Conservation (phyloP, 306 rosid genomes). For the Prosopis cineraria region DNA sequence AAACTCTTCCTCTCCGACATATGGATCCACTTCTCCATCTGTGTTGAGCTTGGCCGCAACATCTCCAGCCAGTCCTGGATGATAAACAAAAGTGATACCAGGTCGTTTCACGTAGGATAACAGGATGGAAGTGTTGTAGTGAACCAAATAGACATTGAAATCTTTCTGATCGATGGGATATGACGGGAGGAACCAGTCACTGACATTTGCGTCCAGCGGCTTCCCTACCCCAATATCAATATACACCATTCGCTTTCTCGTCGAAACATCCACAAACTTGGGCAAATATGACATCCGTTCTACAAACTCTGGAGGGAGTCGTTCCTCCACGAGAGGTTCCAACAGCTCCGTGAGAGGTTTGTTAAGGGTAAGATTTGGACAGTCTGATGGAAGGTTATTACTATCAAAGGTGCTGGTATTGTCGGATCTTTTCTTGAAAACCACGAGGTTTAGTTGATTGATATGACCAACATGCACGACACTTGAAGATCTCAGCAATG, state of each 20-base stretch:
- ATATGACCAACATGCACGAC: slow-evolving; percentile 62
- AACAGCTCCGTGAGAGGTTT: slow-evolving; percentile 55
- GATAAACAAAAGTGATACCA: slow-evolving; percentile 85
- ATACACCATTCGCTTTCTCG: slow-evolving; percentile 57
- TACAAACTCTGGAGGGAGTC: slow-evolving; percentile 30
- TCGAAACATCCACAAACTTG: slow-evolving; percentile 54
- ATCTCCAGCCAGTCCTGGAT: slow-evolving; percentile 72
- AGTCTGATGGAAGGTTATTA: slow-evolving; percentile 54
- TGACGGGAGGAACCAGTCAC: slow-evolving; percentile 65
- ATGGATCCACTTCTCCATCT: slow-evolving; percentile 47
- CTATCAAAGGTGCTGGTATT: slow-evolving; percentile 42
- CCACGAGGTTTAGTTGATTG: slow-evolving; percentile 54
- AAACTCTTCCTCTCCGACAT: slow-evolving; percentile 60
- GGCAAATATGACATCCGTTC: slow-evolving; percentile 56
- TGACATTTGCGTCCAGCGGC: slow-evolving; percentile 41
- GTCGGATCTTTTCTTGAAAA: slow-evolving; percentile 69
- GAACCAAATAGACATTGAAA: slow-evolving; percentile 75
- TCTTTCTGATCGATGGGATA: slow-evolving; percentile 65
- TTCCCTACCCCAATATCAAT: slow-evolving; percentile 71
- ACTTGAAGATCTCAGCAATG: slow-evolving; percentile 65
- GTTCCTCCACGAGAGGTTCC: slow-evolving; percentile 70
- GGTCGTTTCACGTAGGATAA: slow-evolving; percentile 63
- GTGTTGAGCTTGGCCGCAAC: neutral
- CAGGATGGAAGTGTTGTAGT: slow-evolving; percentile 69
- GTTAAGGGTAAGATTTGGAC: slow-evolving; percentile 52